Base-by-base conservation (phyloP, 1,284 basidiomycete genomes). In the Sporisorium sorghi region DNA sequence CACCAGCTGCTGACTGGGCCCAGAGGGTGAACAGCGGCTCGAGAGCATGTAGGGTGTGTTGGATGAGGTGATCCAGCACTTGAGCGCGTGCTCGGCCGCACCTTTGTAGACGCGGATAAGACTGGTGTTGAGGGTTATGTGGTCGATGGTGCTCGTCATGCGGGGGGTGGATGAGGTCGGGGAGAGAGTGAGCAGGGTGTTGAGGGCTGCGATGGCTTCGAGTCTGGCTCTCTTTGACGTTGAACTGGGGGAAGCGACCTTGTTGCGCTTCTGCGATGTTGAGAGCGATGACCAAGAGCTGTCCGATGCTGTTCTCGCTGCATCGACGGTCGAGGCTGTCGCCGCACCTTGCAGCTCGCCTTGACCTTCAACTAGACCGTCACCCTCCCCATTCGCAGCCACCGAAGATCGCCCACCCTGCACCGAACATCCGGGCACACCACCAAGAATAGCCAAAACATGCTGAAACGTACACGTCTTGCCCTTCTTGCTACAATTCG, bases 81-180 rank as follows among this genome's bases (percentile, higher is more conserved):
- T 43, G 15, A 68, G 55, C 3, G 65, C 58, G 28, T 68, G 65
- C 21, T 68, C 65, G 17, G 65, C 65, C 2, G 65, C 65, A 2
- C 65, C 65, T 43, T 61, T 54, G 46, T 68, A 68, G 37, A 68
- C 54, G 9, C 58, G 58, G 32, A 68, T 61, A 28, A 68, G 58
- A 1, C 58, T 51, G 39, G 61, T 54, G 28, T 68, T 68, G 55
- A 68, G 65, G 19, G 52, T 61, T 21, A 61, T 58, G 44, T 58
- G 58, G 49, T 68, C 65, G 33, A 68, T 40, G 50, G 49, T 46
- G 30, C 35, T 43, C 24, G 49, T 58, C 32, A 68, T 57, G 1
- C 65, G 65, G 3, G 17, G 40, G 35, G 32, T 30, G 6, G 58
- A 60, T 2, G 63, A 66, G 26, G 44, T 51, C 0, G 63, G 42